Base-by-base conservation (phyloP, 2,329 filamentous ascomycete genomes). In the Venturia carpophila region DNA sequence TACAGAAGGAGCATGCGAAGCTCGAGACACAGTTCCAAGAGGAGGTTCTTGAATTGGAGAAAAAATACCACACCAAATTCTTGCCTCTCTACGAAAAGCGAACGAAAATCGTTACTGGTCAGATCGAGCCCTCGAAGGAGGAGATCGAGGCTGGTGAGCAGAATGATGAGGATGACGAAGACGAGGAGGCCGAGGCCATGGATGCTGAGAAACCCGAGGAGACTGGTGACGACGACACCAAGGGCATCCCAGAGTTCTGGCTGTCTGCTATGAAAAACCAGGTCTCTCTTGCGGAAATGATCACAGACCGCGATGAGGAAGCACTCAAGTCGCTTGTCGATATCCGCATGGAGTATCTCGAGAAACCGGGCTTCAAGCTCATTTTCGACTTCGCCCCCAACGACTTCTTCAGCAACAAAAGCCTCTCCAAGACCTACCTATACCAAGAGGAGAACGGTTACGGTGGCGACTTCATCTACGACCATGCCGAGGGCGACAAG, bases 201-300 rank as follows among this genome's bases (percentile, higher is more conserved):
- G 80, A 86, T 68, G 78, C 82, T 63, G 82, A 87, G 69, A 81
- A 84, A 70, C 74, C 82, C 58, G 77, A 79, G 66, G 79, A 83
- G 68, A 75, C 79, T 42, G 76, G 79, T 21, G 73, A 74, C 66
- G 79, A 82, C 68, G 76, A 81, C 65, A 79, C 88, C 69, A 83
- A 86, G 73, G 94, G 94, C 78, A 97, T 99, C 68, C 94, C 94
- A 68, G 94, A 99, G 80, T 99, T 99, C 84, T 99, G 94, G 94
- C 84, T 99, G 62, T 97, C 93, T 68, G 93, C 95, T 71, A 97
- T 99, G 93, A 99, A 99, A 85, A 99, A 99, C 83, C 93, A 97
- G 77, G 86, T 94, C 73, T 96, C 92, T 39, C 87, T 99, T 65
- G 91, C 93, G 65, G 95, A 99, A 80, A 96, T 97, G 86, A 97